Evolutionary conservation across 345 rosid species (phyloP).

Genomic region (Alliaria petiolata): DNA sequence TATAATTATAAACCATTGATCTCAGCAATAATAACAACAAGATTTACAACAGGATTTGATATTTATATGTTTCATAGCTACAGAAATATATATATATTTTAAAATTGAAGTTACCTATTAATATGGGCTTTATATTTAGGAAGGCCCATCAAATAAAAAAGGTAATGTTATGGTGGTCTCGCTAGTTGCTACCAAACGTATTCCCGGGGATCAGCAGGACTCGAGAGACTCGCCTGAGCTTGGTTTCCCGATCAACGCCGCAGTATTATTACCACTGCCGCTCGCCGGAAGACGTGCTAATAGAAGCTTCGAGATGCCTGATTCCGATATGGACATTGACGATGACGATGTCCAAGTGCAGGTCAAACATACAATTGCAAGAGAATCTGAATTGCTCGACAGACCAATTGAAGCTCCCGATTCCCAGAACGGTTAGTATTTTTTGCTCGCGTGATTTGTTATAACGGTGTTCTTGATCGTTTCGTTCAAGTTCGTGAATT

Average conservation of each 20-base stretch:
- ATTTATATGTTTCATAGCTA: too few relatives aligned
- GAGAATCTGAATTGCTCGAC: conserved; percentile 5
- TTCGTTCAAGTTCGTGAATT: not conserved
- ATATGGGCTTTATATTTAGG: not conserved
- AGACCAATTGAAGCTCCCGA: conserved; percentile 19
- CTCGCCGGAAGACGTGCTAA: not conserved
- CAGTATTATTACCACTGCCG: not conserved
- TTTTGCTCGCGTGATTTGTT: not conserved
- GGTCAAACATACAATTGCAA: not conserved
- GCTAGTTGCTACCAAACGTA: conserved; percentile 15
- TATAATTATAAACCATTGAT: too few relatives aligned
- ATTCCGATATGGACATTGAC: conserved; percentile 26
- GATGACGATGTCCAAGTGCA: conserved; percentile 23
- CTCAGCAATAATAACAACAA: too few relatives aligned
- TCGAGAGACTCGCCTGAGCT: conserved; percentile 19
- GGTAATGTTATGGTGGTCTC: not conserved
- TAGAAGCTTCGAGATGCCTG: conserved; percentile 26
- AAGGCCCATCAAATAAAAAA: conserved; percentile 3
- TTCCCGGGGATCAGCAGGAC: conserved; percentile 14
- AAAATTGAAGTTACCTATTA: too few relatives aligned
- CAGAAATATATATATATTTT: too few relatives aligned
- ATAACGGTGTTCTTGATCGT: not conserved
- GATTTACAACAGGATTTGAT: too few relatives aligned
- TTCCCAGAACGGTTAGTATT: conserved; percentile 33
- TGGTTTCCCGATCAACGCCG: conserved; percentile 17